Evolutionary conservation across 1,139 yeast genomes (phyloP), one percentile per base, ranked within the genome.

Genomic region (Taphrina flavorubra): DNA sequence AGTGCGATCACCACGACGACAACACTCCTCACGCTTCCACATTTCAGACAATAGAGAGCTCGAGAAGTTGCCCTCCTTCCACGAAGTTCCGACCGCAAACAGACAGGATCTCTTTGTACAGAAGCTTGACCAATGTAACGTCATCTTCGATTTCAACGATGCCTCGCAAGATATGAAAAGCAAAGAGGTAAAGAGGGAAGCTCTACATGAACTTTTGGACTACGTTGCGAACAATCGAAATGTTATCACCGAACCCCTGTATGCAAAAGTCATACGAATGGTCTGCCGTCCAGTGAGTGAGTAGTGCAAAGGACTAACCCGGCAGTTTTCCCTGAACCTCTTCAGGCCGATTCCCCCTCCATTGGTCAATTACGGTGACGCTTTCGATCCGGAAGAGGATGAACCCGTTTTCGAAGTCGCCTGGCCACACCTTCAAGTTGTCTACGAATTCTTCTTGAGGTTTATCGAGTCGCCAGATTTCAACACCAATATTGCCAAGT

Each of bases 361-460:
- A 0, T 97, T 92, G 56, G 94, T 95, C 77, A 98, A 98, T 3
- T 85, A 92, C 53, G 99, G 99, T 49, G 99, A 95, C 72, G 84
- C 94, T 39, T 95, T 85, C 78, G 99, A 95, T 75, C 99, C 99
- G 0, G 99, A 94, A 80, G 99, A 94, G 80, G 99, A 94, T 79
- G 99, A 94, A 79, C 98, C 98, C 1, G 96, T 94, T 55, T 87
- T 87, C 75, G 99, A 95, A 77, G 86, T 94, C 71, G 94, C 98
- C 6, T 94, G 99, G 99, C 97, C 99, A 4, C 99, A 94, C 78
- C 94, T 95, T 97, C 96, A 91, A 79, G 86, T 92, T 56, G 96
- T 92, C 56, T 94, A 95, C 80, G 98, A 94, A 78, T 91, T 94
- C 76, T 94, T 94, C 77, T 81, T 95, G 72, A 83, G 97, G 75